phyloP scores from a whole-genome alignment of 805 yeast species.

The Citeromyces matritensis region DNA sequence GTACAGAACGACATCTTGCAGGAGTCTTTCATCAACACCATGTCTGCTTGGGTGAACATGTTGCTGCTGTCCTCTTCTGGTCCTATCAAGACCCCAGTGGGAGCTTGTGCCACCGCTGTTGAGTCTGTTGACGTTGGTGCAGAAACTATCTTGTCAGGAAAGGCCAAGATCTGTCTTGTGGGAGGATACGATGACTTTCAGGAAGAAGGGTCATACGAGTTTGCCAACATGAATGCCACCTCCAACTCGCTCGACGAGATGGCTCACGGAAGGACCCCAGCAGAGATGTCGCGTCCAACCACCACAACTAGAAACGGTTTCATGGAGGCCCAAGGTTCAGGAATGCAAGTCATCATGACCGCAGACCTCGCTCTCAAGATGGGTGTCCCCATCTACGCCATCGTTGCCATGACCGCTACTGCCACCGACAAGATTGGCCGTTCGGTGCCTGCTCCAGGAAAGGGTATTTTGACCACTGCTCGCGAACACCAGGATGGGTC shows the following conservation, averaged over 20 bases:
- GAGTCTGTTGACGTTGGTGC: constrained; percentile 95
- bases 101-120: constrained; percentile 98
- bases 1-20: constrained; percentile 95
- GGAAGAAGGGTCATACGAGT: constrained; percentile 96
- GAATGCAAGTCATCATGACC: constrained; percentile 92
- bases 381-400: constrained; percentile 99
- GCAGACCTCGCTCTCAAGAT: constrained; percentile 88
- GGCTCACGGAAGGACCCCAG: constrained; percentile 93
- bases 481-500: constrained; percentile 71
- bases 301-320: constrained; percentile 94
- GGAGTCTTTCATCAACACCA: constrained; percentile 96
- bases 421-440: constrained; percentile 98
- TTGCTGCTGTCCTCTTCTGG: constrained; percentile 92
- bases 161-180: constrained; percentile 90
- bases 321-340: constrained; percentile 99
- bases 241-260: constrained; percentile 79
- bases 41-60: constrained; percentile 99
- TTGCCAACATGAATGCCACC: constrained; percentile 98
- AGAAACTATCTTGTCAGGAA: constrained; percentile 84
- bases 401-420: constrained; percentile 87
- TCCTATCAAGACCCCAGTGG: constrained; percentile 98
- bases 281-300: constrained; percentile 97
- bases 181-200: constrained; percentile 99
- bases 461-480: constrained; percentile 97
- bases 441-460: constrained; percentile 99